phyloP scores from a whole-genome alignment of 495 filamentous ascomycete genomes.

The Terfezia boudieri region DNA sequence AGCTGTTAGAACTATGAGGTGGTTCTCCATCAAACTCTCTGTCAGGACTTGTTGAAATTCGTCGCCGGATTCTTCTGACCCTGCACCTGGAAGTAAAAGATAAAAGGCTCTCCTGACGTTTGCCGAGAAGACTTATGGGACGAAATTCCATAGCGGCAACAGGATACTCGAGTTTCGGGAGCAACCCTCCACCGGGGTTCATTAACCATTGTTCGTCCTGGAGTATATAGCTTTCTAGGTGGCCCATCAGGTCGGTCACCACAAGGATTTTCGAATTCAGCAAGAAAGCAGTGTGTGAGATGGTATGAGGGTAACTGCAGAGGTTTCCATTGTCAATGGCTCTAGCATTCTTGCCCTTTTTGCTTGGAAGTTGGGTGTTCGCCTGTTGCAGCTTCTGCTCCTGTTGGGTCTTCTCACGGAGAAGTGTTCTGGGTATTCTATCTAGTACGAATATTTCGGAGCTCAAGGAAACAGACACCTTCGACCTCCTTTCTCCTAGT shows the following conservation, averaged over 20 bases:
- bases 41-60: conserved; percentile 7
- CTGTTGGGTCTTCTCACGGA: conserved; percentile 9
- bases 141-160: conserved; percentile 57
- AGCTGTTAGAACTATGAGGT: conserved; percentile 52
- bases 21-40: conserved; percentile 33
- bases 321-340: conserved; percentile 34
- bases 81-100: conserved; percentile 23
- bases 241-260: conserved; percentile 59
- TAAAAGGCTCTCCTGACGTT: conserved; percentile 4
- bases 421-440: conserved; percentile 25
- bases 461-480: conserved; percentile 25
- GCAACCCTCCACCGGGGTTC: conserved; percentile 8
- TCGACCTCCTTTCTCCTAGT: conserved; percentile 35
- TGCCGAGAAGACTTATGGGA: conserved; percentile 20
- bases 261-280: conserved; percentile 57
- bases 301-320: conserved; percentile 51
- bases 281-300: conserved; percentile 61
- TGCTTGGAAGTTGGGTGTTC: not conserved
- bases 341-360: conserved; percentile 4
- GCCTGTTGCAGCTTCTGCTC: no score
- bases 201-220: conserved; percentile 22
- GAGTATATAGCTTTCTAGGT: conserved; percentile 67
- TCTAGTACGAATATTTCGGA: conserved; percentile 23
- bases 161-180: conserved; percentile 54
- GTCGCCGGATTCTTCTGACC: conserved; percentile 24